Conservation (phyloP, 2,329 filamentous ascomycete genomes). For the Aspergillus persii region DNA sequence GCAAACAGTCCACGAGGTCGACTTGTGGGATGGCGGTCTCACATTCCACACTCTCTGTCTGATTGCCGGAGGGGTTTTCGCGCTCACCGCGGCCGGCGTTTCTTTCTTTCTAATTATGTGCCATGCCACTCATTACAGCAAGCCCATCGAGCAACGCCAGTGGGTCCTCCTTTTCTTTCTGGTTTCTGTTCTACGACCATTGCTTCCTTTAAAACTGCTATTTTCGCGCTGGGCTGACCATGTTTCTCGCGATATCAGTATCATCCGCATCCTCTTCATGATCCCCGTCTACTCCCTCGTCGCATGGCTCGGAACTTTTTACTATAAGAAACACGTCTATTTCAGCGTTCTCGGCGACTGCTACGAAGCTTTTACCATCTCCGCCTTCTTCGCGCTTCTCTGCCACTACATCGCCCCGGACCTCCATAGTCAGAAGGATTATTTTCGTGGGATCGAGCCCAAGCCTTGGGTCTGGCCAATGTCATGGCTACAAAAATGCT, state of each 20-base stretch:
- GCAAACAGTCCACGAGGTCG: constrained; percentile 44
- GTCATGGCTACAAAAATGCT: constrained; percentile 67
- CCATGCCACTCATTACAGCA: constrained; percentile 60
- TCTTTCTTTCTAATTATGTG: constrained; percentile 55
- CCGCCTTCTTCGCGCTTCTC: constrained; percentile 79
- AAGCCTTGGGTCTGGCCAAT: constrained; percentile 75
- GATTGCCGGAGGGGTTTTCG: constrained; percentile 54
- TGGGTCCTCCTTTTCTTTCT: constrained; percentile 27
- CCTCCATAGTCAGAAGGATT: constrained; percentile 77
- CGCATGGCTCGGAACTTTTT: constrained; percentile 69
- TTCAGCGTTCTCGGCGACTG: constrained; percentile 78
- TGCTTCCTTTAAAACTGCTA: neutral
- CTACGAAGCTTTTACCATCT: constrained; percentile 86
- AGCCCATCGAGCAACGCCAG: constrained; percentile 61
- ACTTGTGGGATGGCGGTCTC: constrained; percentile 52
- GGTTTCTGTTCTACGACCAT: constrained; percentile 9
- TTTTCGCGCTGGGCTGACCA: constrained; percentile 5
- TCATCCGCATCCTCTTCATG: constrained; percentile 87
- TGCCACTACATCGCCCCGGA: constrained; percentile 77
- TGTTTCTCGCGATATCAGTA: constrained; percentile 46
- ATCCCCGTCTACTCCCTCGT: constrained; percentile 76
- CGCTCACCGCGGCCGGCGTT: constrained; percentile 49
- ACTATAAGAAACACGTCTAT: constrained; percentile 76
- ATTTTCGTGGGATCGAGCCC: constrained; percentile 67
- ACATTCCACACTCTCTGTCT: constrained; percentile 59